A percentile compares a stretch with the other conserved stretches of the same genome.
Evolutionary conservation across 306 rosid genomes (phyloP).

Genomic region (Pachyrhizus erosus): DNA sequence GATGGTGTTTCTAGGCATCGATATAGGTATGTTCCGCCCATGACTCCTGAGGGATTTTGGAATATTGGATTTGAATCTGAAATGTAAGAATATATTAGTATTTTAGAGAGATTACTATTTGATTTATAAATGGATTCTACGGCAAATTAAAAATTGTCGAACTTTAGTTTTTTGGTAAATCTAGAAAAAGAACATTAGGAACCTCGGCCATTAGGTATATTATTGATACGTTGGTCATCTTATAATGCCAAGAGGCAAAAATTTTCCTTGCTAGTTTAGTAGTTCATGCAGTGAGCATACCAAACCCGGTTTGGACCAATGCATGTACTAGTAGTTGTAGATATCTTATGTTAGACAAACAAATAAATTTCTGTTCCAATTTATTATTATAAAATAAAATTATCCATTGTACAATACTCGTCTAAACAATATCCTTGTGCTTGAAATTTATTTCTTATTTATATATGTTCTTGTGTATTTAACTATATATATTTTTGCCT

Average conservation of each 20-base stretch:
- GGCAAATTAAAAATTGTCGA: constrained; percentile 9
- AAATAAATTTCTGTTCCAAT: constrained; percentile 17
- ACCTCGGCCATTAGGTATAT: background rate
- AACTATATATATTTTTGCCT: background rate
- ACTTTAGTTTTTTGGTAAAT: constrained; percentile 25
- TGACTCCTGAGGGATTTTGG: constrained; percentile 99
- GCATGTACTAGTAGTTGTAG: background rate
- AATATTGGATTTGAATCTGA: constrained; percentile 98
- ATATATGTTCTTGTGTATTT: background rate
- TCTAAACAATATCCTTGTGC: background rate
- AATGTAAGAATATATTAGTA: constrained; percentile 51
- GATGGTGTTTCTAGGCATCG: constrained; percentile 98
- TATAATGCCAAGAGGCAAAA: constrained; percentile 20
- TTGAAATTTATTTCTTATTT: constrained; percentile 12
- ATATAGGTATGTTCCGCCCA: constrained; percentile 85
- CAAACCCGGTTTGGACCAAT: background rate
- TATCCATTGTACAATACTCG: constrained; percentile 21
- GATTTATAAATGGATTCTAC: constrained; percentile 30
- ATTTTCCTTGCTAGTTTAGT: background rate
- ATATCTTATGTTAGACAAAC: background rate
- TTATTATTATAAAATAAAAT: background rate
- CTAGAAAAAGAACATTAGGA: background rate
- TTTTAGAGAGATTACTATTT: background rate
- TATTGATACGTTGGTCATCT: background rate
- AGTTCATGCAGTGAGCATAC: constrained; percentile 20